Conservation (phyloP, 2,329 filamentous ascomycete species). For the Claviceps sp. region DNA sequence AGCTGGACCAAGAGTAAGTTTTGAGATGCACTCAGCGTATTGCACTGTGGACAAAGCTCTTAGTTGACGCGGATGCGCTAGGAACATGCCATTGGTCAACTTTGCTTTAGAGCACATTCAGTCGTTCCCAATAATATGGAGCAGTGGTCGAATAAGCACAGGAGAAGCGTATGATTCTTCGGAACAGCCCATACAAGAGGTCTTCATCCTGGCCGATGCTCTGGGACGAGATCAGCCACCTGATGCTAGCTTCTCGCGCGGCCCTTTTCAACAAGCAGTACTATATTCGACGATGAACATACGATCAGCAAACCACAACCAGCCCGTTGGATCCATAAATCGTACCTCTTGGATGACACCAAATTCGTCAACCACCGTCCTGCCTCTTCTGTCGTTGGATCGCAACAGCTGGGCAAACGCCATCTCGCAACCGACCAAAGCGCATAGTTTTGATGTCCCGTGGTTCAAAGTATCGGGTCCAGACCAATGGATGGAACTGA, state of each 20-base stretch:
- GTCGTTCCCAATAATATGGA: slow-evolving; percentile 8
- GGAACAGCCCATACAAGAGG: neutral
- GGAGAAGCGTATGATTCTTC: neutral
- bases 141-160: neutral
- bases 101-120: slow-evolving; percentile 10
- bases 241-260: neutral
- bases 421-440: slow-evolving; percentile 8
- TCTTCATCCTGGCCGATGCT: slow-evolving; percentile 3
- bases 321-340: slow-evolving; percentile 11
- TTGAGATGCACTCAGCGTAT: neutral
- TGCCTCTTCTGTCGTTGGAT: slow-evolving; percentile 9
- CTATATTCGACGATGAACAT: slow-evolving; percentile 11
- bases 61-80: neutral
- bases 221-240: neutral
- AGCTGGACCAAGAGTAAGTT: slow-evolving; percentile 9
- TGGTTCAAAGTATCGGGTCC: slow-evolving; percentile 7
- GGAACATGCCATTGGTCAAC: slow-evolving; percentile 11
- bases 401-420: slow-evolving; percentile 6
- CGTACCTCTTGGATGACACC: slow-evolving; percentile 10
- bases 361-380: slow-evolving; percentile 1
- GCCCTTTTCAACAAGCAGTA: slow-evolving; percentile 7
- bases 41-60: no score
- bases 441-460: slow-evolving; percentile 8
- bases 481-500: slow-evolving; percentile 30
- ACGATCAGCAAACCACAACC: slow-evolving; percentile 10